These are phyloP conservation scores for Yueomyces sp. DNA, from an alignment of 805 yeast species.

Conservation along the genomic window DNA sequence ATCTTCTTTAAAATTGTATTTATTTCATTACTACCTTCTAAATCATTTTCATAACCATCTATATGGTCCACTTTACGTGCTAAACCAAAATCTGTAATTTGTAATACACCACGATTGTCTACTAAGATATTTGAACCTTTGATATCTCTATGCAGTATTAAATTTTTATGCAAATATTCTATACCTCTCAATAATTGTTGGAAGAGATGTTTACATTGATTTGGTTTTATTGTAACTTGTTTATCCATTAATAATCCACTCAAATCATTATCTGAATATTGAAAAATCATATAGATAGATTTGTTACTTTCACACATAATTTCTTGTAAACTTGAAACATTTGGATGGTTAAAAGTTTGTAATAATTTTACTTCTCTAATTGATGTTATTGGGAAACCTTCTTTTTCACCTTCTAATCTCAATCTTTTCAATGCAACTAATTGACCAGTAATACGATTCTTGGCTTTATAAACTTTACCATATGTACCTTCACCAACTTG, in stretches of 20 bases:
- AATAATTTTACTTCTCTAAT: conserved; percentile 78
- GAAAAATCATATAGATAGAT: conserved; percentile 79
- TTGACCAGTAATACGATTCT: conserved; percentile 50
- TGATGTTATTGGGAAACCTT: conserved; percentile 94
- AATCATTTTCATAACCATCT: conserved; percentile 17
- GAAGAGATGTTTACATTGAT: conserved; percentile 55
- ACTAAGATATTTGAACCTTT: conserved; percentile 69
- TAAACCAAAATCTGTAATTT: conserved; percentile 73
- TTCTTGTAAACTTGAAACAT: conserved; percentile 70
- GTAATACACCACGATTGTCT: conserved; percentile 46
- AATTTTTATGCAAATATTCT: conserved; percentile 50
- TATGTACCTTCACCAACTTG: conserved; percentile 99
- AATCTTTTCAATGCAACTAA: conserved; percentile 79
- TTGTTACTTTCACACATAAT: conserved; percentile 66
- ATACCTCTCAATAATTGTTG: conserved; percentile 57
- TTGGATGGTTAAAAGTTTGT: conserved; percentile 65
- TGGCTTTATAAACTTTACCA: conserved; percentile 50
- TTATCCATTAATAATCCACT: conserved; percentile 79
- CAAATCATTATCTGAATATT: conserved; percentile 86
- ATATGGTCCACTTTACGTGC: conserved; percentile 62
- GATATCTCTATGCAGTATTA: conserved; percentile 68
- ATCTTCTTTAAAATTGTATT: neutral
- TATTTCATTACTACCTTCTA: conserved; percentile 29
- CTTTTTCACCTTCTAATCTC: conserved; percentile 75
- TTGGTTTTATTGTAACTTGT: conserved; percentile 43